A percentile compares a stretch with the other conserved stretches of the same genome.
These are phyloP conservation scores for Dictyostelium intermedium DNA, from an alignment of 78 protist genomes.

Conservation along the genomic window DNA sequence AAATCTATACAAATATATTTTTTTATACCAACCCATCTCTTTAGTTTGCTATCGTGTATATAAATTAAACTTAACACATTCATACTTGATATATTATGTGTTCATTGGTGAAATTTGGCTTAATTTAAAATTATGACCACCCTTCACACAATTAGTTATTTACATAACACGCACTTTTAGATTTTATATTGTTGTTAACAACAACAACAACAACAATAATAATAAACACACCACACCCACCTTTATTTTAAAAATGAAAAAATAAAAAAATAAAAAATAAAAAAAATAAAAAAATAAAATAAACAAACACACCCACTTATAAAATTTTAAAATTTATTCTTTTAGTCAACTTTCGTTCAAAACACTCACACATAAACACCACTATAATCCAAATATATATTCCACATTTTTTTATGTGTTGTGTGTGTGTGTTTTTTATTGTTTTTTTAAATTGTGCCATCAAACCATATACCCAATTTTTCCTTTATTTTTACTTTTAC, in stretches of 20 bases:
- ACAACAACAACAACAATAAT: not conserved
- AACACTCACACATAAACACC: not conserved
- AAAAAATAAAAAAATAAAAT: not conserved
- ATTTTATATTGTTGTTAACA: not conserved
- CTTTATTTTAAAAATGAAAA: not conserved
- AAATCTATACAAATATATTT: not conserved
- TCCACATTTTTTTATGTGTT: not conserved
- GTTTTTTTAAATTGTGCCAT: not conserved
- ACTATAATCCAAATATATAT: conserved; percentile 6
- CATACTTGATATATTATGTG: not conserved
- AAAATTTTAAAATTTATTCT: not conserved
- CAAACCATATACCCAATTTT: conserved; percentile 1
- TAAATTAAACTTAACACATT: not conserved
- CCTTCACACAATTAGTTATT: not conserved
- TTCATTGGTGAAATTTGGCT: conserved; percentile 4
- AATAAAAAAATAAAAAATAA: not conserved
- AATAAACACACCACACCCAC: not conserved
- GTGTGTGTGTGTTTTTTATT: not conserved
- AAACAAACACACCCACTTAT: not conserved
- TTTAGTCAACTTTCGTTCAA: not conserved
- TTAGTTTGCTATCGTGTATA: not conserved
- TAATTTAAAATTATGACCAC: not conserved
- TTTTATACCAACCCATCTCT: not conserved
- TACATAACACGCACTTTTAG: not conserved
- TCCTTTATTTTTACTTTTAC: not conserved